Evolutionary conservation across 495 filamentous ascomycete species (phyloP).

Genomic region (Neurospora sp.): DNA sequence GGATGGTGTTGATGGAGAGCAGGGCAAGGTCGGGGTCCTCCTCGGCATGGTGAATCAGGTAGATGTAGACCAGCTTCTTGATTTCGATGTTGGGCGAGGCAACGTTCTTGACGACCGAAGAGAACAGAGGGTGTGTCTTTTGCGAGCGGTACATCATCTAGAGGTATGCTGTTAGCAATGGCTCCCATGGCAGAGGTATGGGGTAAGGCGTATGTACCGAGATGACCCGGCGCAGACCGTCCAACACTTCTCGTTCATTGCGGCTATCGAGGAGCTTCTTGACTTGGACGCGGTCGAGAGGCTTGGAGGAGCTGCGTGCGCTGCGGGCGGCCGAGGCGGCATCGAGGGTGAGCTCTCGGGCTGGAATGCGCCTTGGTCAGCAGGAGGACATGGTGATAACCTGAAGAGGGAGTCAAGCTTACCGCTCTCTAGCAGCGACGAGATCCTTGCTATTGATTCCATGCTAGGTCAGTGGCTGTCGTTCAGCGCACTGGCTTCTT

Average conservation of each 20-base stretch:
- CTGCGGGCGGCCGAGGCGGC: slow-evolving; percentile 71
- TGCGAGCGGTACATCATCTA: slow-evolving; percentile 90
- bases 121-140: slow-evolving; percentile 79
- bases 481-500: slow-evolving; percentile 2
- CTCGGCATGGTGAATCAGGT: slow-evolving; percentile 91
- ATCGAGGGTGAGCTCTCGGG: slow-evolving; percentile 92
- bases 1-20: slow-evolving; percentile 95
- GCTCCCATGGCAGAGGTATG: slow-evolving; percentile 7
- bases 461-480: slow-evolving; percentile 27
- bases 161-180: slow-evolving; percentile 4
- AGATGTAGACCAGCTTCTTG: slow-evolving; percentile 97
- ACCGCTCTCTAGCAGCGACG: slow-evolving; percentile 88
- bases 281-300: slow-evolving; percentile 54
- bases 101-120: slow-evolving; percentile 91
- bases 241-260: slow-evolving; percentile 84
- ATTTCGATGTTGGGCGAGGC: slow-evolving; percentile 85
- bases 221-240: slow-evolving; percentile 83
- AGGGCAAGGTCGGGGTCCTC: slow-evolving; percentile 89
- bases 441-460: slow-evolving; percentile 96
- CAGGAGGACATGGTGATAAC: slow-evolving; percentile 2
- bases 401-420: slow-evolving; percentile 14
- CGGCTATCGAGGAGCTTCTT: slow-evolving; percentile 93
- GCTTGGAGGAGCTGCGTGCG: slow-evolving; percentile 39
- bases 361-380: slow-evolving; percentile 33
- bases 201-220: slow-evolving; percentile 60